Evolutionary conservation across 768 basidiomycete species (phyloP).

Genomic region (Coprinopsis cinerea): DNA sequence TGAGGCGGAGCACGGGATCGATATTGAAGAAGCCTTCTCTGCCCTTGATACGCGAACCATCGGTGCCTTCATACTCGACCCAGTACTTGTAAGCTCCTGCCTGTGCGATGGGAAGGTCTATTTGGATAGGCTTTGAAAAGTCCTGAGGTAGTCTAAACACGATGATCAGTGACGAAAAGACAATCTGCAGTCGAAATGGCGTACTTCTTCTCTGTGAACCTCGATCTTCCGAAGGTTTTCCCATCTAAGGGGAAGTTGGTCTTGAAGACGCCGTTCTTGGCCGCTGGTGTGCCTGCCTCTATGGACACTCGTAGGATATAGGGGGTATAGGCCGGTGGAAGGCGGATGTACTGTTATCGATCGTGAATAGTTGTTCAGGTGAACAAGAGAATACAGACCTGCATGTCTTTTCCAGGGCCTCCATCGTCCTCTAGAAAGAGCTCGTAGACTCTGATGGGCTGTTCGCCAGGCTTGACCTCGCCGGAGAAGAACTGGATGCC

Average conservation of each 20-base stretch:
- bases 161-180: slow-evolving; percentile 16
- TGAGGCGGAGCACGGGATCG: slow-evolving; percentile 80
- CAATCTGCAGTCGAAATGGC: slow-evolving; percentile 21
- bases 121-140: slow-evolving; percentile 85
- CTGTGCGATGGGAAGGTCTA: slow-evolving; percentile 94
- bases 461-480: slow-evolving; percentile 42
- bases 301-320: slow-evolving; percentile 90
- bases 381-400: slow-evolving; percentile 38
- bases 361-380: slow-evolving; percentile 9
- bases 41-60: slow-evolving; percentile 65
- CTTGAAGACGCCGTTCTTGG: slow-evolving; percentile 87
- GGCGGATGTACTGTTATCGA: slow-evolving; percentile 76
- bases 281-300: slow-evolving; percentile 87
- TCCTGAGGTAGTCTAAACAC: slow-evolving; percentile 67
- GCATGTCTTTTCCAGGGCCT: slow-evolving; percentile 78
- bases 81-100: slow-evolving; percentile 95
- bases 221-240: slow-evolving; percentile 72
- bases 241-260: slow-evolving; percentile 97
- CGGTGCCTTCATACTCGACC: slow-evolving; percentile 79
- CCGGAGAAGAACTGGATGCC: slow-evolving; percentile 84
- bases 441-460: slow-evolving; percentile 79
- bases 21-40: slow-evolving; percentile 95
- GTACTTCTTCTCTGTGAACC: slow-evolving; percentile 71
- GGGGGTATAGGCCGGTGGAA: slow-evolving; percentile 84
- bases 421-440: slow-evolving; percentile 85